phyloP scores from a whole-genome alignment of 2,329 filamentous ascomycete species.

The Dothideomycetes sp. region DNA sequence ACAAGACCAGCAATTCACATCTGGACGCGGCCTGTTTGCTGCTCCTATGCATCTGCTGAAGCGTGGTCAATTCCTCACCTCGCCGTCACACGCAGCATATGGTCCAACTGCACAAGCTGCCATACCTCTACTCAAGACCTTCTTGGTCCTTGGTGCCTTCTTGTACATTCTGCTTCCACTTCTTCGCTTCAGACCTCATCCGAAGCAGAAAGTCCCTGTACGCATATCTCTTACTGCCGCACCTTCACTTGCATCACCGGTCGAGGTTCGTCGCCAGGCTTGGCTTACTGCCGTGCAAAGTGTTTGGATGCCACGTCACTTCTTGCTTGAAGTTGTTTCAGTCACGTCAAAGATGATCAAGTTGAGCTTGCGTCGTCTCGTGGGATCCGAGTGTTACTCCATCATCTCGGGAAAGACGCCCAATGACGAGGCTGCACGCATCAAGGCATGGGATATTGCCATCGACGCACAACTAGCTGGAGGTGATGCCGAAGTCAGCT shows the following conservation, averaged over 20 bases:
- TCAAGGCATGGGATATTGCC: slow-evolving; percentile 89
- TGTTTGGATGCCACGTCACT: slow-evolving; percentile 82
- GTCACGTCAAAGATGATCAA: slow-evolving; percentile 72
- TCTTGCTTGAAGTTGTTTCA: slow-evolving; percentile 75
- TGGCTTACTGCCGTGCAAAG: slow-evolving; percentile 92
- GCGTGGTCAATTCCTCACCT: slow-evolving; percentile 18
- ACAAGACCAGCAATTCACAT: slow-evolving; percentile 42
- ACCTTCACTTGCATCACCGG: slow-evolving; percentile 69
- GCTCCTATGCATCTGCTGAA: slow-evolving; percentile 30
- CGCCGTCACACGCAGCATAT: slow-evolving; percentile 3
- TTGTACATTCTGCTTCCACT: slow-evolving; percentile 50
- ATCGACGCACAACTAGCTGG: slow-evolving; percentile 87
- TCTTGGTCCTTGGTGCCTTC: slow-evolving; percentile 43
- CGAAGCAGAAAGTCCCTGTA: slow-evolving; percentile 36
- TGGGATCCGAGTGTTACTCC: slow-evolving; percentile 70
- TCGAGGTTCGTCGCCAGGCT: slow-evolving; percentile 75
- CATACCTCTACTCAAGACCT: slow-evolving; percentile 41
- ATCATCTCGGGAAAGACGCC: slow-evolving; percentile 69
- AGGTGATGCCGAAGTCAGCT: slow-evolving; percentile 82
- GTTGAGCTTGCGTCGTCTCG: slow-evolving; percentile 66
- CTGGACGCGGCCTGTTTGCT: slow-evolving; percentile 34
- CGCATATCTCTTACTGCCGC: slow-evolving; percentile 38
- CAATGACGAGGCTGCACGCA: slow-evolving; percentile 74
- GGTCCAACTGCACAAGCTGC: slow-evolving; percentile 18
- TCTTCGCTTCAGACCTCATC: slow-evolving; percentile 48